Conservation (phyloP, 768 basidiomycete species). For the Thelephora ganbajun region DNA sequence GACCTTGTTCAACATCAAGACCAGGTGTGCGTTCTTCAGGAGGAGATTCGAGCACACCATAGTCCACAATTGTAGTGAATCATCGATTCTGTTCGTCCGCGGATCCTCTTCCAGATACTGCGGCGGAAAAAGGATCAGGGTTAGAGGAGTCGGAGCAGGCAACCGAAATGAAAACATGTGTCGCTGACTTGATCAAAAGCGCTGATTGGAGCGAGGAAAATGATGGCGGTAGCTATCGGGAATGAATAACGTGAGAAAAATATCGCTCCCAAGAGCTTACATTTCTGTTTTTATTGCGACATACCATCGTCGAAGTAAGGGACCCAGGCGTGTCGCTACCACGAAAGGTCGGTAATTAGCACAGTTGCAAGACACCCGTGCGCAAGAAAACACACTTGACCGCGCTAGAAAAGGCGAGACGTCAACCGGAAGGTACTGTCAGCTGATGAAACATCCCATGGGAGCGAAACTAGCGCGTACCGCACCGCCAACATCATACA, state of each 20-base stretch:
- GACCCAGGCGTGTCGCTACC: slow-evolving; percentile 65
- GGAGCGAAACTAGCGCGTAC: slow-evolving; percentile 26
- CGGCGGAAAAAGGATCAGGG: slow-evolving; percentile 1
- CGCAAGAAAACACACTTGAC: slow-evolving; percentile 32
- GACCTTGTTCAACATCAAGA: slow-evolving; percentile 73
- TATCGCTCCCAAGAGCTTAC: slow-evolving; percentile 1
- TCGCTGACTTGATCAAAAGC: slow-evolving; percentile 68
- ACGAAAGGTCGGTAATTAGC: background rate
- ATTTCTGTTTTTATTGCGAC: slow-evolving; percentile 11
- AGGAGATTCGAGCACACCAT: slow-evolving; percentile 65
- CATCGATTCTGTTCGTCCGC: slow-evolving; percentile 65
- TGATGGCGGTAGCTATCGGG: slow-evolving; percentile 59
- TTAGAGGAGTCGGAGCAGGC: background rate
- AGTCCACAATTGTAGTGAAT: slow-evolving; percentile 69
- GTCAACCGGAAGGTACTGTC: background rate
- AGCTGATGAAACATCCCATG: background rate
- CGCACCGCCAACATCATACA: slow-evolving; percentile 78
- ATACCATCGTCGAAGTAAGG: slow-evolving; percentile 77
- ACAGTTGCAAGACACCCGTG: slow-evolving; percentile 4
- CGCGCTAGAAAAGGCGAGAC: slow-evolving; percentile 27
- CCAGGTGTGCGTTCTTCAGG: slow-evolving; percentile 55
- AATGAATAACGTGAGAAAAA: slow-evolving; percentile 5
- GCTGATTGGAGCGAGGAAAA: slow-evolving; percentile 77
- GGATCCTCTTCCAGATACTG: slow-evolving; percentile 78
- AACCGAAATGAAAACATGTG: background rate